Percentiles rank a stretch among this genome's conserved stretches.
Conservation (phyloP, 257 asterid species). For the Misopates orontium region DNA sequence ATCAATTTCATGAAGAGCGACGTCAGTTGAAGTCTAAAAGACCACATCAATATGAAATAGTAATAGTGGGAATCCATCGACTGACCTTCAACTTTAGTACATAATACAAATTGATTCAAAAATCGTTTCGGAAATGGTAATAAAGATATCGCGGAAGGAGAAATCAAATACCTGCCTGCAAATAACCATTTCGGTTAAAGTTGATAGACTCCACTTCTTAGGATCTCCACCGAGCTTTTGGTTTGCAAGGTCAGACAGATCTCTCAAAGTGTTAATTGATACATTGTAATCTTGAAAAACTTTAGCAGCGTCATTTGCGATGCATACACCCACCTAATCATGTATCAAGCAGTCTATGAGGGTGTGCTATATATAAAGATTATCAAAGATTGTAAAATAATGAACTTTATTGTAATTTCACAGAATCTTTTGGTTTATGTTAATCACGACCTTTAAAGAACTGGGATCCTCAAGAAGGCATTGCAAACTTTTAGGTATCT, state of each 20-base stretch:
- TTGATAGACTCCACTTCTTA: constrained; percentile 82
- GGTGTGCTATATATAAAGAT: constrained; percentile 17
- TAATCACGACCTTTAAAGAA: constrained; percentile 60
- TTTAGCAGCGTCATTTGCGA: constrained; percentile 66
- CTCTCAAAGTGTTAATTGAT: constrained; percentile 54
- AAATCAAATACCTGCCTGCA: constrained; percentile 64
- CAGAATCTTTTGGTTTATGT: constrained; percentile 13
- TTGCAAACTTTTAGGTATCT: constrained; percentile 64
- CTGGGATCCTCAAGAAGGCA: constrained; percentile 70
- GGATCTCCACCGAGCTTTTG: constrained; percentile 58
- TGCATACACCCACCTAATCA: constrained; percentile 76
- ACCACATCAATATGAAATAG: not conserved
- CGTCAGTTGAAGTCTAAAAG: not conserved
- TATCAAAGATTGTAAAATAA: not conserved
- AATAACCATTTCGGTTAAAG: constrained; percentile 61
- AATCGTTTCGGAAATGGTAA: constrained; percentile 13
- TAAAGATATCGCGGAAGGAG: constrained; percentile 17
- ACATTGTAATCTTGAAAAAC: constrained; percentile 59
- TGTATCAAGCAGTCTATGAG: constrained; percentile 20
- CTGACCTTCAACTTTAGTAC: not conserved
- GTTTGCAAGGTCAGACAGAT: constrained; percentile 72
- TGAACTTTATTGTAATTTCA: constrained; percentile 4
- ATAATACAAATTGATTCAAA: constrained; percentile 3
- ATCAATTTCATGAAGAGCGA: not conserved
- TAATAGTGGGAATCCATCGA: not conserved